Evolutionary conservation across 345 rosid species (phyloP), one percentile per base, ranked within the genome.

Genomic region (Brassica incana): DNA sequence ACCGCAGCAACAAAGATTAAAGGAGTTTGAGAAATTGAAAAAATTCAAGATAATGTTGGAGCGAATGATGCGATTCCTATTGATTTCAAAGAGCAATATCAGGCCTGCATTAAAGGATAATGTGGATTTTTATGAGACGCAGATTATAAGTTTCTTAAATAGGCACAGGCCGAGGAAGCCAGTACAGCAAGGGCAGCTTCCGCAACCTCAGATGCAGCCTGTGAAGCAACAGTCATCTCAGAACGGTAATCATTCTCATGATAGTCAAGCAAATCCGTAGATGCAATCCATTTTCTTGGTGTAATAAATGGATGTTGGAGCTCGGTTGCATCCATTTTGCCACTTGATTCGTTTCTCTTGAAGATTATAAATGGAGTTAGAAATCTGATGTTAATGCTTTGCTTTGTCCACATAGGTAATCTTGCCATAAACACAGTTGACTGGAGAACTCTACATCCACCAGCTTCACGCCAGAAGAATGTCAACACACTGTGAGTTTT

Each of bases 101-200:
- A 1, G 9, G 59, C 89, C 85, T 76, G 4, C 23, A 73, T 81
- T 76, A 67, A 91, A 86, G 86, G 95, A 95, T 35, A 95, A 89
- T 88, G 72, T 91, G 83, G 81, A 70, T 75, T 16, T 54, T 6
- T 95, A 88, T 83, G 98, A 93, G 89, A 90, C 83, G 85, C 96
- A 88, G 86, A 95, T 95, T 43, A 43, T 86, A 70, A 58, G 80
- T 81, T 86, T 89, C 63, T 61, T 91, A 76, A 83, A 58, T 73
- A 65, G 86, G 68, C 85, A 84, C 80, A 87, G 90, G 84, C 91
- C 93, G 9, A 89, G 89, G 75, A 87, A 82, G 87, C 67, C 83
- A n/a, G 40, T 85, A 80, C 97, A 83, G 82, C 95, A 78, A 86
- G 96, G 89, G 64, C 97, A 86, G 85, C 83, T 88, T 69, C 91